Evolutionary conservation across 352 stramenopile genomes (phyloP).

Genomic region (Globisporangium spiculum): DNA sequence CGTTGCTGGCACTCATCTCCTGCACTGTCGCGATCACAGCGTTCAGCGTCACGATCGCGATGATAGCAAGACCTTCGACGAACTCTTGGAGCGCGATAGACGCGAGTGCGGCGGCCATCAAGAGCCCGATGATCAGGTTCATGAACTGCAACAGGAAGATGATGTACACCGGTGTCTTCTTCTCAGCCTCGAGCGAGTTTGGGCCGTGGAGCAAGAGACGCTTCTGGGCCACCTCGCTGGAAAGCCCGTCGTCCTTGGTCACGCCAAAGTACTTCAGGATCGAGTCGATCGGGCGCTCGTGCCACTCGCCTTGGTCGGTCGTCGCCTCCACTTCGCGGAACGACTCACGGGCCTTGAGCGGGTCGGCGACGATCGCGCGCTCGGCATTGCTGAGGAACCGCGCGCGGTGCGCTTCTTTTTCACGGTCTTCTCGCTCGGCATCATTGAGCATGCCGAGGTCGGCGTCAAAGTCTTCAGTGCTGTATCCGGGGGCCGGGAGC

Average conservation of each 20-base stretch:
- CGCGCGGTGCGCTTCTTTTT: constrained; percentile 32
- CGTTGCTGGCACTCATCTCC: constrained; percentile 63
- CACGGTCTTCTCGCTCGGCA: constrained; percentile 21
- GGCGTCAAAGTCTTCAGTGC: constrained; percentile 16
- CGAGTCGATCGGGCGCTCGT: constrained; percentile 28
- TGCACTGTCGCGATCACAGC: constrained; percentile 66
- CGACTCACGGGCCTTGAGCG: constrained; percentile 53
- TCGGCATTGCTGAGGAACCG: constrained; percentile 56
- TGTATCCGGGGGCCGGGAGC: constrained; percentile 11
- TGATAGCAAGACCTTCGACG: constrained; percentile 65
- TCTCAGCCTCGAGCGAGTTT: constrained; percentile 32
- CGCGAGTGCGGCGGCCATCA: constrained; percentile 59
- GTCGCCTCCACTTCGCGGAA: constrained; percentile 44
- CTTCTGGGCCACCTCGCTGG: constrained; percentile 25
- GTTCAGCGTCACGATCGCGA: constrained; percentile 50
- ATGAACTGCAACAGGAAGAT: constrained; percentile 77
- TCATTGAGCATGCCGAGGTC: constrained; percentile 17
- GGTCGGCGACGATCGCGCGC: constrained; percentile 40
- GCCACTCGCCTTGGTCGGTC: constrained; percentile 50
- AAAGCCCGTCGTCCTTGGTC: constrained; percentile 35
- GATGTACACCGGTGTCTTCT: constrained; percentile 47
- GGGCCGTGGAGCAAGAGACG: constrained; percentile 39
- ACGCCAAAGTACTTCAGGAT: constrained; percentile 49
- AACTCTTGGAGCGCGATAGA: constrained; percentile 53
- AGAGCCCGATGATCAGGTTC: constrained; percentile 72